Evolutionary conservation across 768 basidiomycete species (phyloP).

Genomic region (Boletus bicolor): DNA sequence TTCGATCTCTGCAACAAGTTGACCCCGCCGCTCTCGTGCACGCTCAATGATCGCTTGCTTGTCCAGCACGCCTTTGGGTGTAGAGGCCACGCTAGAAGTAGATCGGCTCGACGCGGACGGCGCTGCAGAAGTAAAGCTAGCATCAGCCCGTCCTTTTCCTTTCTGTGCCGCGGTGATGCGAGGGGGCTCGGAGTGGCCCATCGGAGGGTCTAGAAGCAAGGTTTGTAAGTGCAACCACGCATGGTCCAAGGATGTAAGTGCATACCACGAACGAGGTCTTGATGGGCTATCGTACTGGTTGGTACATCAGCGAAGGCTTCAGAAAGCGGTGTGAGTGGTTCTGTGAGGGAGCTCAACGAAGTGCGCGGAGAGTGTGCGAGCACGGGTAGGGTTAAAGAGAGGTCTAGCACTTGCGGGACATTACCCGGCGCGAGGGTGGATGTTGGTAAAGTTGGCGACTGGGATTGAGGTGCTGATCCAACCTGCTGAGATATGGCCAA

Average conservation of each 20-base stretch:
- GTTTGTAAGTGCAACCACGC: constrained; percentile 1
- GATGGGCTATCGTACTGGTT: neutral
- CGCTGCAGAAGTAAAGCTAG: neutral
- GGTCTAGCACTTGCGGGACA: constrained; percentile 1
- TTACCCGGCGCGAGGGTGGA: neutral
- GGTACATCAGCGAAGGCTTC: constrained; percentile 14
- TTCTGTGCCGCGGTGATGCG: constrained; percentile 7
- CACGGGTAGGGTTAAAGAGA: constrained; percentile 15
- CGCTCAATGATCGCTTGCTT: constrained; percentile 48
- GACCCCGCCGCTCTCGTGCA: constrained; percentile 51
- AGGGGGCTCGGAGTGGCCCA: neutral
- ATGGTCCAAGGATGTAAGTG: neutral
- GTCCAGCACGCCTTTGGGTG: constrained; percentile 13
- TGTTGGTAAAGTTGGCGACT: neutral
- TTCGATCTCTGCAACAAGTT: constrained; percentile 54
- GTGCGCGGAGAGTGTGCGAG: constrained; percentile 30
- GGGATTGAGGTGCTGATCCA: neutral
- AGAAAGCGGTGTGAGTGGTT: constrained; percentile 24
- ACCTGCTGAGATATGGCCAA: constrained; percentile 27
- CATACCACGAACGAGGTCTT: constrained; percentile 13
- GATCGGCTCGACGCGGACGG: neutral
- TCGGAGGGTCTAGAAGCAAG: constrained; percentile 5
- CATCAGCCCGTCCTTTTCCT: constrained; percentile 15
- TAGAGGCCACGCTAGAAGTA: neutral
- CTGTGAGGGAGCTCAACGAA: constrained; percentile 31